These are phyloP conservation scores for Bisporella sp. DNA, from an alignment of 2,329 filamentous ascomycete genomes.

Conservation along the genomic window DNA sequence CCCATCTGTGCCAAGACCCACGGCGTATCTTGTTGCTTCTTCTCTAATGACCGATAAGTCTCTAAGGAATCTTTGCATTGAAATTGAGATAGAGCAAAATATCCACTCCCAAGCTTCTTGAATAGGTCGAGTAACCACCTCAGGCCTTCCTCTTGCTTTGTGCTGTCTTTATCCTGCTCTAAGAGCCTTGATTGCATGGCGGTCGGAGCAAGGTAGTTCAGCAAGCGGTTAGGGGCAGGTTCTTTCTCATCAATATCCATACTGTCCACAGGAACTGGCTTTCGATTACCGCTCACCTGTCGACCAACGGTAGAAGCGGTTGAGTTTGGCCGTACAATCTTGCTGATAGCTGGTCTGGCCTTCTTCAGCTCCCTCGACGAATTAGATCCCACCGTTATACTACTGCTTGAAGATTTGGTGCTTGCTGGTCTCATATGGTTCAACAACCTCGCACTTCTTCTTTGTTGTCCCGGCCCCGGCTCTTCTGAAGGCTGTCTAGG, in stretches of 20 bases:
- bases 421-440: slow-evolving; percentile 59
- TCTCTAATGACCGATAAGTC: slow-evolving; percentile 63
- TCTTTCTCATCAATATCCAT: slow-evolving; percentile 68
- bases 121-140: slow-evolving; percentile 73
- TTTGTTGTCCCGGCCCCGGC: slow-evolving; percentile 48
- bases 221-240: slow-evolving; percentile 21
- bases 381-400: slow-evolving; percentile 45
- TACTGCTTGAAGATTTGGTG: slow-evolving; percentile 27
- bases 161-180: slow-evolving; percentile 39
- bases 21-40: slow-evolving; percentile 76
- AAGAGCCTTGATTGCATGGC: slow-evolving; percentile 20
- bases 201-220: slow-evolving; percentile 22
- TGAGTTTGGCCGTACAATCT: slow-evolving; percentile 59
- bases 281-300: slow-evolving; percentile 86
- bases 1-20: slow-evolving; percentile 92
- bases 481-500: slow-evolving; percentile 52
- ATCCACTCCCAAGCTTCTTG: slow-evolving; percentile 73
- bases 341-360: slow-evolving; percentile 64
- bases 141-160: slow-evolving; percentile 68
- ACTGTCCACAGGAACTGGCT: slow-evolving; percentile 56
- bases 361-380: slow-evolving; percentile 75
- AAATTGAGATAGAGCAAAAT: slow-evolving; percentile 71
- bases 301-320: slow-evolving; percentile 69
- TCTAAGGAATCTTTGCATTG: slow-evolving; percentile 72
- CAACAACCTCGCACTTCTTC: slow-evolving; percentile 68